Evolutionary conservation across 2,329 filamentous ascomycete genomes (phyloP), one percentile per base, ranked within the genome.

Genomic region (Colletotrichum sp.): DNA sequence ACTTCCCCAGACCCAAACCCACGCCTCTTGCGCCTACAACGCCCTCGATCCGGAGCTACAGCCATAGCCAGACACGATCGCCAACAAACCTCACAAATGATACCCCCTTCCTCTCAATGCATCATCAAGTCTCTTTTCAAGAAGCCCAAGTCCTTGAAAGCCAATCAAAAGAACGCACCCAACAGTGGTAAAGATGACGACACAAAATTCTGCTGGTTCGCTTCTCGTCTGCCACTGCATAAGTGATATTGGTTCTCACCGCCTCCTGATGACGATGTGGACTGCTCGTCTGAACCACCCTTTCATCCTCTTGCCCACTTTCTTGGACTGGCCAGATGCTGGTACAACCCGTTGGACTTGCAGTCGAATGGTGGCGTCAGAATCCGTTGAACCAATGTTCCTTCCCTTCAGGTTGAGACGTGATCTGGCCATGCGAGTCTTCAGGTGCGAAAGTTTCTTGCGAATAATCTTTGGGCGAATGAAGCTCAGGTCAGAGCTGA

Each of bases 371-470:
- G 38, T 62, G 18, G 55, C 62, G 24, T 65, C 31, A 36, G 62
- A 43, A 21, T 70, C 47, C 9, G 24, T 21, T 57, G 66, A 34
- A 38, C 21, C 66, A 36, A 58, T 18, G 18, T 33, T 33, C 18
- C 62, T 54, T 8, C 62, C 59, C 36, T 63, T 64, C 29, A 75
- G 29, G n/a, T 75, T 72, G 18, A 70, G 59, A 9, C 69, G 70
- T 47, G 75, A 75, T 34, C 64, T 67, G 16, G 59, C 66, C 15
- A 76, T 64, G 54, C 73, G 73, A 33, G 73, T 55, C n/a, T 61
- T 75, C 29, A 76, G 27, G 24, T 75, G 59, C 8, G 75, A 76
- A 7, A 76, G 64, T 18, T 76, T 76, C 66, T 76, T 76, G 12
- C 66, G 72, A 16, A 76, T 57, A n/a, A 66, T 34, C 8, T 51